Conservation (phyloP, 1,284 basidiomycete genomes). For the Meira miltonrushii region DNA sequence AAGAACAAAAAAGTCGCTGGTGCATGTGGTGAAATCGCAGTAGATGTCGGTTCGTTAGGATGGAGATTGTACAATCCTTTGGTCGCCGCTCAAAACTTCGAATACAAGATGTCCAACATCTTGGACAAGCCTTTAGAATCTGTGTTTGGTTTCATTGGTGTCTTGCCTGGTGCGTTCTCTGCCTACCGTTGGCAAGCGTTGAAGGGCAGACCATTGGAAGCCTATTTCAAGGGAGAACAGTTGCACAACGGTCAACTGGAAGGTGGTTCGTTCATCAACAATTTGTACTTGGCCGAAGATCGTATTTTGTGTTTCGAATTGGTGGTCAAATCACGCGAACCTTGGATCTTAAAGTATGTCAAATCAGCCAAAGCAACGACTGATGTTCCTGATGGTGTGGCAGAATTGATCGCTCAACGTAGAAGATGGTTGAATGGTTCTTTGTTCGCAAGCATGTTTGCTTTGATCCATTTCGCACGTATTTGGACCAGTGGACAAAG, state of each 20-base stretch:
- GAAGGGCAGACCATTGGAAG: slow-evolving; percentile 65
- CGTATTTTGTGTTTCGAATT: slow-evolving; percentile 84
- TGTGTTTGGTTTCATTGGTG: slow-evolving; percentile 85
- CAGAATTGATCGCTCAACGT: slow-evolving; percentile 78
- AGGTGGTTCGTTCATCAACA: slow-evolving; percentile 62
- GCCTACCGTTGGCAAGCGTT: slow-evolving; percentile 77
- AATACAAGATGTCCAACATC: slow-evolving; percentile 84
- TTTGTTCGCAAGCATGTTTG: slow-evolving; percentile 77
- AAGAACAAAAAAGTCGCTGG: slow-evolving; percentile 86
- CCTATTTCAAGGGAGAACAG: slow-evolving; percentile 82
- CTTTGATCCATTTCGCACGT: slow-evolving; percentile 73
- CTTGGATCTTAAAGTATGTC: slow-evolving; percentile 89
- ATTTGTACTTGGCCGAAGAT: slow-evolving; percentile 92
- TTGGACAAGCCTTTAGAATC: slow-evolving; percentile 91
- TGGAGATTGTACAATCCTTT: slow-evolving; percentile 72
- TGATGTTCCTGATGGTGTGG: slow-evolving; percentile 73
- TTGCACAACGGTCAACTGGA: slow-evolving; percentile 40
- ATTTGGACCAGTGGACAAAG: slow-evolving; percentile 87
- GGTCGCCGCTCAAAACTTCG: slow-evolving; percentile 56
- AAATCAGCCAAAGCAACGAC: slow-evolving; percentile 88
- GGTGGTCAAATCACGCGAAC: slow-evolving; percentile 75
- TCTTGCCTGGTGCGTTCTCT: slow-evolving; percentile 78
- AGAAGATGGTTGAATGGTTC: slow-evolving; percentile 75
- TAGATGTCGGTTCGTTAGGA: slow-evolving; percentile 83
- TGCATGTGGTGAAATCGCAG: slow-evolving; percentile 89